Conservation (phyloP, 805 yeast species). For the Myxozyma mucilagina region DNA sequence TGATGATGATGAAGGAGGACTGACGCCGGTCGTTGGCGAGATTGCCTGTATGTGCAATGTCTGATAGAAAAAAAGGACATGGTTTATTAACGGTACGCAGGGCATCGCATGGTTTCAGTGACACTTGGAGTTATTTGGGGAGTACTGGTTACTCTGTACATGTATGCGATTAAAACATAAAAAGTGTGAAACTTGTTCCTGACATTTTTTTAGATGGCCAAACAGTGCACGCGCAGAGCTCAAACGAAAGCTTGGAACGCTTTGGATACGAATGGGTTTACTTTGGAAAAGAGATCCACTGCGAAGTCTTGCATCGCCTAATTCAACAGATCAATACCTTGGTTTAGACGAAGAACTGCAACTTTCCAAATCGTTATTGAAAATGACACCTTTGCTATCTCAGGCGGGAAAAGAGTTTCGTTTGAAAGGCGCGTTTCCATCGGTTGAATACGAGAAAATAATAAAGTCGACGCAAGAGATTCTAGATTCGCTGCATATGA, state of each 20-base stretch:
- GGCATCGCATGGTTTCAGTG: slow-evolving; percentile 75
- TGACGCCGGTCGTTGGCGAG: slow-evolving; percentile 62
- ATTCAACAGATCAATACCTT: slow-evolving; percentile 1
- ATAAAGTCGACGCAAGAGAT: slow-evolving; percentile 61
- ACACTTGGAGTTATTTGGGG: slow-evolving; percentile 78
- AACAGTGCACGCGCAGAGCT: slow-evolving; percentile 72
- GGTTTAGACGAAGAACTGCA: slow-evolving; percentile 21
- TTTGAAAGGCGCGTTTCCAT: slow-evolving; percentile 71
- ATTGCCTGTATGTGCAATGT: slow-evolving; percentile 51
- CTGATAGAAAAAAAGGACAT: not conserved
- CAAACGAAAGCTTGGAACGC: slow-evolving; percentile 61
- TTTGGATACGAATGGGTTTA: slow-evolving; percentile 80
- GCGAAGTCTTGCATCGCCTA: slow-evolving; percentile 22
- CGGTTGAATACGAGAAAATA: slow-evolving; percentile 51
- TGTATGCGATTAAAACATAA: slow-evolving; percentile 50
- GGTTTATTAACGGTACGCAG: not conserved
- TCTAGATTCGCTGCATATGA: slow-evolving; percentile 72
- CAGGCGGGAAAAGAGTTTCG: slow-evolving; percentile 57
- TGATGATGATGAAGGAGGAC: slow-evolving; percentile 65
- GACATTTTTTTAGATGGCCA: slow-evolving; percentile 51
- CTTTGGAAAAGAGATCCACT: slow-evolving; percentile 78
- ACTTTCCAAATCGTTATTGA: slow-evolving; percentile 31
- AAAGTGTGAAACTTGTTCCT: slow-evolving; percentile 68
- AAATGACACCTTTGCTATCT: slow-evolving; percentile 26
- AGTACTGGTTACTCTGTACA: slow-evolving; percentile 55